Conservation (phyloP, 176 grass and related monocot species). For the Triticum monococcum region DNA sequence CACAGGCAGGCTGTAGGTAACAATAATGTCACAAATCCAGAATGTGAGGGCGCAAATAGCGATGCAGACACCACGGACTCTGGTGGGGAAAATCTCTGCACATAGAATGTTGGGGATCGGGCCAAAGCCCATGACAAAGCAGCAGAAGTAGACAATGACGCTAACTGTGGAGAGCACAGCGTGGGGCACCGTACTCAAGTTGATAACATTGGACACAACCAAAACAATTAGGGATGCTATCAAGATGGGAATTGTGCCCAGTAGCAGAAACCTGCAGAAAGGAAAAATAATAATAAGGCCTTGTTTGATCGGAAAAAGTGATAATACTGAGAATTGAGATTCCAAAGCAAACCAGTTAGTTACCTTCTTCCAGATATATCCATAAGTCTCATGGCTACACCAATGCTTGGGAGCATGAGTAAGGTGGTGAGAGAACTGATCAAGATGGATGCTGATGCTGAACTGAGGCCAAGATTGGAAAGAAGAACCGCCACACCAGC, state of each 20-base stretch:
- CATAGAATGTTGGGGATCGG: conserved; percentile 90
- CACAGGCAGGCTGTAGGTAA: conserved; percentile 85
- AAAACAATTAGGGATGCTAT: conserved; percentile 68
- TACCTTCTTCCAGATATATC: conserved; percentile 96
- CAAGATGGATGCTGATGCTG: conserved; percentile 88
- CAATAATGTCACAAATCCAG: conserved; percentile 72
- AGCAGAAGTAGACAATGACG: conserved; percentile 84
- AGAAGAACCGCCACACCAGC: conserved; percentile 82
- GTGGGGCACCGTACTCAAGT: conserved; percentile 56
- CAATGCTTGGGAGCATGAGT: conserved; percentile 92
- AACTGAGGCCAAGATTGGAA: conserved; percentile 80
- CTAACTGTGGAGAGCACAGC: conserved; percentile 73
- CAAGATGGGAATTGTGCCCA: conserved; percentile 77
- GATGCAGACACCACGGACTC: conserved; percentile 80
- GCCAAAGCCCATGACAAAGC: conserved; percentile 92
- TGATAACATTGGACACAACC: conserved; percentile 66
- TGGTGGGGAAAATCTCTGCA: conserved; percentile 86
- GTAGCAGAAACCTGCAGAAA: conserved; percentile 68
- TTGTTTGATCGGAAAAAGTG: too few species aligned
- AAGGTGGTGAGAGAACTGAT: conserved; percentile 85
- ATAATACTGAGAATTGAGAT: neutral
- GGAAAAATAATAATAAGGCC: too few species aligned
- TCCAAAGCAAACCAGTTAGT: conserved; percentile 12
- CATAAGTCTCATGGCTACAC: conserved; percentile 93
- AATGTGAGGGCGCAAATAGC: conserved; percentile 78